Evolutionary conservation across 441 rosid species (phyloP).

Genomic region (Bruguiera hainesii): DNA sequence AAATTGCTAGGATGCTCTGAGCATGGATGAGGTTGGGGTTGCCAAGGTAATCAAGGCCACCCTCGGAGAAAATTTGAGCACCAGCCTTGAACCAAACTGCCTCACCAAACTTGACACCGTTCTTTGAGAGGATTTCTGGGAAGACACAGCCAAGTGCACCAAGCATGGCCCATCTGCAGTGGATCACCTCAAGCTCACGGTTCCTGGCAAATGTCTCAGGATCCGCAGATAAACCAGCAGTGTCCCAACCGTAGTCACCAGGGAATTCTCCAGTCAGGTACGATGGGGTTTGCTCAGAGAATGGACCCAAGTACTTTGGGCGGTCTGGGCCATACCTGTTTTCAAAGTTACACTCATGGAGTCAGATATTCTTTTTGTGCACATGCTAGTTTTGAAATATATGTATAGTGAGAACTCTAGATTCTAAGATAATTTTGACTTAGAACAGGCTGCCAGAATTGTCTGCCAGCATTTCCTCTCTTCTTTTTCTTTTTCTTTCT

Average conservation of each 20-base stretch:
- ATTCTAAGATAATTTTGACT: too few species aligned
- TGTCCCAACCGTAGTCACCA: slow-evolving; percentile 94
- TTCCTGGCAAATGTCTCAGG: slow-evolving; percentile 91
- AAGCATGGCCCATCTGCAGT: slow-evolving; percentile 93
- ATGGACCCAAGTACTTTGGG: slow-evolving; percentile 87
- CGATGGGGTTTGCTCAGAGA: slow-evolving; percentile 90
- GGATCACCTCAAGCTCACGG: slow-evolving; percentile 92
- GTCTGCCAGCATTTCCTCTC: too few species aligned
- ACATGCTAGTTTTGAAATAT: not conserved
- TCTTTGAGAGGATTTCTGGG: slow-evolving; percentile 74
- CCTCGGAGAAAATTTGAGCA: slow-evolving; percentile 81
- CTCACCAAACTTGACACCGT: slow-evolving; percentile 86
- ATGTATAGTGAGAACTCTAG: not conserved
- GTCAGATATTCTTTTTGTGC: not conserved
- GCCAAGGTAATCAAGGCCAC: slow-evolving; percentile 87
- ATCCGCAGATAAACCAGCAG: slow-evolving; percentile 86
- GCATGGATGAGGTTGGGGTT: slow-evolving; percentile 89
- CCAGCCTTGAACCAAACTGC: slow-evolving; percentile 96
- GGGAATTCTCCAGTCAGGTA: slow-evolving; percentile 91
- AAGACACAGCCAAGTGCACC: slow-evolving; percentile 87
- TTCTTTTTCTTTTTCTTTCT: too few species aligned
- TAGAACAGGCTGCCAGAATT: too few species aligned
- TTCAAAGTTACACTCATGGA: slow-evolving; percentile 8
- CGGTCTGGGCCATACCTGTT: slow-evolving; percentile 91
- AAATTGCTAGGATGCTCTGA: slow-evolving; percentile 87